These are phyloP conservation scores for Aspergillus coremiiformis DNA, from an alignment of 495 filamentous ascomycete species.

Conservation along the genomic window DNA sequence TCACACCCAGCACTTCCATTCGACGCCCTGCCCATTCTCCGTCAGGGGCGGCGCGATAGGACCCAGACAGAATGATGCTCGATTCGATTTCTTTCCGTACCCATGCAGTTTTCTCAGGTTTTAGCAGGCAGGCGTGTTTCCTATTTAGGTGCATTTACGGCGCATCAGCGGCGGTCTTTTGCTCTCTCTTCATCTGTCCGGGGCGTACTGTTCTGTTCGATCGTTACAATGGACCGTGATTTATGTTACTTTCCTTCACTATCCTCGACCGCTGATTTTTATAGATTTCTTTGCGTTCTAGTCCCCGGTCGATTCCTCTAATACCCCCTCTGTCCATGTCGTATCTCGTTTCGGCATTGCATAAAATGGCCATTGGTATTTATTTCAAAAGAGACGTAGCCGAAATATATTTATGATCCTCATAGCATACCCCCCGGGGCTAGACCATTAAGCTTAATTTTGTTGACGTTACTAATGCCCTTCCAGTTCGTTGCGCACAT, in stretches of 20 bases:
- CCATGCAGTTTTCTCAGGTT: background rate
- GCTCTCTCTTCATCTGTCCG: background rate
- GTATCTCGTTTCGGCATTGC: background rate
- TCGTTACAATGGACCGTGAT: background rate
- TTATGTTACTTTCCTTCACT: conserved; percentile 1
- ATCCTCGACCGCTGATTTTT: background rate
- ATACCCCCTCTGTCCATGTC: conserved; percentile 1
- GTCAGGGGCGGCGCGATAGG: conserved; percentile 19
- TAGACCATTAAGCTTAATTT: background rate
- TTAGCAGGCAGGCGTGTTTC: conserved; percentile 2
- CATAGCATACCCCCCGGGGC: background rate
- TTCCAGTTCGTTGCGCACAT: too few relatives aligned
- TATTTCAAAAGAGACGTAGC: background rate
- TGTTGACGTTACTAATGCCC: background rate
- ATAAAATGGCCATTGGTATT: conserved; percentile 1
- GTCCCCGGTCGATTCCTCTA: background rate
- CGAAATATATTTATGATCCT: background rate
- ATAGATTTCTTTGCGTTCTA: background rate
- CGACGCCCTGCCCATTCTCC: conserved; percentile 18
- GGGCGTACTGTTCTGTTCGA: conserved; percentile 1
- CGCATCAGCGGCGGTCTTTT: conserved; percentile 6
- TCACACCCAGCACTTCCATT: conserved; percentile 11
- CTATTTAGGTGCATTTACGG: conserved; percentile 8
- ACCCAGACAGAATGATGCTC: background rate
- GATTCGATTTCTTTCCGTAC: background rate